Evolutionary conservation across 2,329 filamentous ascomycete genomes (phyloP).

Genomic region (Xylariaceae sp.): DNA sequence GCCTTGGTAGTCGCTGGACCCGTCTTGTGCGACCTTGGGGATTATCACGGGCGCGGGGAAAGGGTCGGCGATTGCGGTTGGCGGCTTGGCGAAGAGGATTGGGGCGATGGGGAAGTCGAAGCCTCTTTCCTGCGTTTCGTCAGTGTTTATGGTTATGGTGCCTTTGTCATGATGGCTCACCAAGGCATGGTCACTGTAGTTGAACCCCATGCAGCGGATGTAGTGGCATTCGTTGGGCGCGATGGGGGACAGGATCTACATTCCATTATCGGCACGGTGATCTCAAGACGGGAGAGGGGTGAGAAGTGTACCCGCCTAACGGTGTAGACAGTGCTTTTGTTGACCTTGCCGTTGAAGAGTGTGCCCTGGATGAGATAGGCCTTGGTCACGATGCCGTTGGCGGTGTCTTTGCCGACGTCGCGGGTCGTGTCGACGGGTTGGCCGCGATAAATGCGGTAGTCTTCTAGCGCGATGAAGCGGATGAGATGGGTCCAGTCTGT

Average conservation of each 20-base stretch:
- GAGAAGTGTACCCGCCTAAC: constrained; percentile 14
- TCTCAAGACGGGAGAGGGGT: background rate
- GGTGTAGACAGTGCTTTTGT: constrained; percentile 9
- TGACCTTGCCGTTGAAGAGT: constrained; percentile 12
- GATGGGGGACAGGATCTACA: constrained; percentile 14
- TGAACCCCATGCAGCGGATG: constrained; percentile 16
- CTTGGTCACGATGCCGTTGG: constrained; percentile 15
- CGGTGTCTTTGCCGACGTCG: constrained; percentile 17
- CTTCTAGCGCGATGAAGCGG: constrained; percentile 19
- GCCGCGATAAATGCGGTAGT: constrained; percentile 15
- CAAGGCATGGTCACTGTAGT: constrained; percentile 17
- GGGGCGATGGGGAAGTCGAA: constrained; percentile 12
- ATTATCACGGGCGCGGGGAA: constrained; percentile 48
- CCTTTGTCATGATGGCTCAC: constrained; percentile 1
- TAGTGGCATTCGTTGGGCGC: constrained; percentile 15
- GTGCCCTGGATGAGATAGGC: constrained; percentile 15
- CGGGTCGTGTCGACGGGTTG: constrained; percentile 16
- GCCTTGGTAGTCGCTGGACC: constrained; percentile 54
- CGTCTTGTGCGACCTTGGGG: constrained; percentile 47
- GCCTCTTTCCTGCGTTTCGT: constrained; percentile 7
- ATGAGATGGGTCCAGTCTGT: constrained; percentile 17
- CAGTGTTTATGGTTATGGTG: background rate
- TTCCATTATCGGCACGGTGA: background rate
- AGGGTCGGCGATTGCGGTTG: constrained; percentile 49
- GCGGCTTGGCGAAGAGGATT: constrained; percentile 42